phyloP scores from a whole-genome alignment of 192 early-diverging fungal species.

The Dimargaris cristalligena region DNA sequence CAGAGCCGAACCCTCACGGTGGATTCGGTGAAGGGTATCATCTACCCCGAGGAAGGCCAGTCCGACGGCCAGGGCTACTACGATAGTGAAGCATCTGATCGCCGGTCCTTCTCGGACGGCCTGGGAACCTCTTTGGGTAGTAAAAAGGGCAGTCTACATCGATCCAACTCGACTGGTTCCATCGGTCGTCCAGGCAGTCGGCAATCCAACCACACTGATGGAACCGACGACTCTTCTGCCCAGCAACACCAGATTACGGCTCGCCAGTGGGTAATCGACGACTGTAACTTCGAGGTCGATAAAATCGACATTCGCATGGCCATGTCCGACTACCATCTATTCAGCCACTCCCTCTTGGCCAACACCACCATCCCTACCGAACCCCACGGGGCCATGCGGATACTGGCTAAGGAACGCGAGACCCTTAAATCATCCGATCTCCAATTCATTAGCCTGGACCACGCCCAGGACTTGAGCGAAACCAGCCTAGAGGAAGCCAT shows the following conservation, averaged over 20 bases:
- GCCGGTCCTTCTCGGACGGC: no score
- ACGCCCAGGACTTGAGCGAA: slow-evolving; percentile 25
- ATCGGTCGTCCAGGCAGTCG: not conserved
- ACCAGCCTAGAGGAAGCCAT: slow-evolving; percentile 21
- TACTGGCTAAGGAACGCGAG: slow-evolving; percentile 15
- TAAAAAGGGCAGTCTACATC: not conserved
- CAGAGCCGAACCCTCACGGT: slow-evolving; percentile 5
- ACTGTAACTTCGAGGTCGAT: slow-evolving; percentile 29
- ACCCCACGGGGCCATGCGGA: slow-evolving; percentile 17
- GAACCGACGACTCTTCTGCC: not conserved
- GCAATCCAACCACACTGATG: not conserved
- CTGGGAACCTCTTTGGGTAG: no score
- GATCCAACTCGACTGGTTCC: not conserved
- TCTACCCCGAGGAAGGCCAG: not conserved
- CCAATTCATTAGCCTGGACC: slow-evolving; percentile 21
- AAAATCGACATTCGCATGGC: slow-evolving; percentile 30
- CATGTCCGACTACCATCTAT: slow-evolving; percentile 18
- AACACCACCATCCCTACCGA: slow-evolving; percentile 4
- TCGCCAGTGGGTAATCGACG: slow-evolving; percentile 30
- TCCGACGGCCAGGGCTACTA: no score
- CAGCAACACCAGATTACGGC: slow-evolving; percentile 15
- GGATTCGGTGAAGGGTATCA: slow-evolving; percentile 2
- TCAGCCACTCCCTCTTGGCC: slow-evolving; percentile 8
- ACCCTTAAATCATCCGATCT: slow-evolving; percentile 15
- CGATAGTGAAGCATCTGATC: no score